Base-by-base conservation (phyloP, 2,329 filamentous ascomycete species). In the Phialophora macrospora region DNA sequence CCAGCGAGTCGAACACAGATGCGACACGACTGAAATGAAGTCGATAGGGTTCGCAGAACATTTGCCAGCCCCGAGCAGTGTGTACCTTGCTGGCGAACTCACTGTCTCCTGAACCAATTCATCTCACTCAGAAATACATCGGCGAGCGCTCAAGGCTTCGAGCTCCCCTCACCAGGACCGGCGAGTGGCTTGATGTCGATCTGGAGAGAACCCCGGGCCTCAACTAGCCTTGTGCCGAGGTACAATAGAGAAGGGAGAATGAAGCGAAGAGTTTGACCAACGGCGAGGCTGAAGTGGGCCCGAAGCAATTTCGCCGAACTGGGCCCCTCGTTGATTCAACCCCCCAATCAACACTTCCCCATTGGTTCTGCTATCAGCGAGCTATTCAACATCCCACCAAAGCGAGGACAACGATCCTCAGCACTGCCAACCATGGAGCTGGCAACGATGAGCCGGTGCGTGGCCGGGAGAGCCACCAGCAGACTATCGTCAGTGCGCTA, bases 351-450 rank as follows among this genome's bases (percentile, higher is more conserved):
- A 26, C 17, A 49, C 30, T 38, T 60, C 46, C 48, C 38, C 54
- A 60, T 60, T 51, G 58, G 22, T 52, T 30, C 30, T 26, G 22
- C 56, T 59, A 24, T 49, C 56, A 44, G 26, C 56, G 56, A 59
- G 28, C 28, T 54, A 54, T 54, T 60, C 58, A 60, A 60, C 58
- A 54, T 20, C 58, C 46, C 58, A 51, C 30, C 58, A 60, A 38
- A 60, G 34, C 48, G 28, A n/a, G 14, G 22, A n/a, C 30, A 14
- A 54, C 48, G 1, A 14, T 24, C 14, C 12, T 22, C 51, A 41
- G 17, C 12, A 9, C 17, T 30, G 22, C 2, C 22, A 38, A 38
- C 76, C 0, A 84, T 71, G 67, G 63, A 71, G 46, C 55, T 64
- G 49, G 67, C 65, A 46, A 65, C 22, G 26, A 64, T 69, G 65